Base-by-base conservation (phyloP, 2,329 filamentous ascomycete genomes). In the Xylariaceae sp. region DNA sequence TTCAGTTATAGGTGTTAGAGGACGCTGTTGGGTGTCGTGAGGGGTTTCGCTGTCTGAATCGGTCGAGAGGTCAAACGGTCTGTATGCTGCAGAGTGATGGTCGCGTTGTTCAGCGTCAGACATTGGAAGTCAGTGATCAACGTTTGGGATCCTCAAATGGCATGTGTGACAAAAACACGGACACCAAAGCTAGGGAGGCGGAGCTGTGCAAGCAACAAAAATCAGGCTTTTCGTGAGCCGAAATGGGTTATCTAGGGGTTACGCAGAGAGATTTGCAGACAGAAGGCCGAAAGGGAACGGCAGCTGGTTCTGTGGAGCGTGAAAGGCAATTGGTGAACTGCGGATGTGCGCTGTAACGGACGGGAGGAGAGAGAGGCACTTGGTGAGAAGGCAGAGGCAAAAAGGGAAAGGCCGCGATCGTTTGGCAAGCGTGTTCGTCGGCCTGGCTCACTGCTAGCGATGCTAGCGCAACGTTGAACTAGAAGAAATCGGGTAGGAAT, bases 71-170 rank as follows among this genome's bases (percentile, higher is more conserved):
- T 61, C 57, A 57, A 61, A 62, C 52, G 57, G 63, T 56, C 57
- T 63, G 59, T 51, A 53, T 54, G 56, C 56, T 61, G 59, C 47
- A 65, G 58, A 58, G 54, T 63, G 53, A 41, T 56, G 51, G 56
- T 56, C 62, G 55, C 49, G 64, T 67, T 66, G 67, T 67, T 61
- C 65, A 65, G 66, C 67, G 65, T 70, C 62, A 68, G 67, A 65
- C 65, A 69, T 70, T 63, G 65, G 66, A 62, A 70, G 63, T 64
- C 57, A 54, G 62, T 59, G 50, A 53, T 55, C 53, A 62, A 60
- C 31, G 45, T 53, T 58, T 58, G 24, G 62, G 44, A 41, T 51
- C 51, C 33, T 62, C 47, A 33, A 40, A 58, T 53, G 46, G 52
- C 58, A 63, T 63, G 63, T 69, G 61, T 63, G 60, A 66, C 64